Conservation (phyloP, 768 basidiomycete species). For the Kwoniella sp. region DNA sequence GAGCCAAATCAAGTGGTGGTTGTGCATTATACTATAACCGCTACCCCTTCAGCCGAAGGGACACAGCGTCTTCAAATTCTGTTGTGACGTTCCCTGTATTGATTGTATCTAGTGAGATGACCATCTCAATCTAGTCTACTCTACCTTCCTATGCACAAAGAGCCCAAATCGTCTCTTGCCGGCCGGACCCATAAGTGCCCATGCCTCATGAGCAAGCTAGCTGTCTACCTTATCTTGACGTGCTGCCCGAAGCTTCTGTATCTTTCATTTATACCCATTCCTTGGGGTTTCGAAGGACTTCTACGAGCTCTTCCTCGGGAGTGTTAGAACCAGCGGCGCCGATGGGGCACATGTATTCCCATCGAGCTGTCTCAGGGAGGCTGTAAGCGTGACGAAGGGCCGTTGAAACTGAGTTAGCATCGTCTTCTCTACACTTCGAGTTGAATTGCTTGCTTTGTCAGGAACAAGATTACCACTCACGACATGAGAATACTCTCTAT, state of each 20-base stretch:
- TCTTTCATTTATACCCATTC: constrained; percentile 62
- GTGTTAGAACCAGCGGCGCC: constrained; percentile 64
- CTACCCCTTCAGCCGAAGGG: no score
- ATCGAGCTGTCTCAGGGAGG: constrained; percentile 79
- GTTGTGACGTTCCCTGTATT: no score
- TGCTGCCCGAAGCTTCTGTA: no score
- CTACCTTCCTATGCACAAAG: constrained; percentile 2
- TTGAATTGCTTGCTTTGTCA: neutral
- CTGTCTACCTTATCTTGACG: no score
- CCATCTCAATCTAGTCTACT: neutral
- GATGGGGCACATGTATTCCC: constrained; percentile 84
- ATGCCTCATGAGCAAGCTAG: no score
- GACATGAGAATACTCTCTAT: constrained; percentile 91
- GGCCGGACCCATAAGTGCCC: no score
- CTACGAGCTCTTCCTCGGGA: constrained; percentile 68
- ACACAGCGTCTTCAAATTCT: no score
- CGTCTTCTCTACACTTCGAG: neutral
- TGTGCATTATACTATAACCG: no score
- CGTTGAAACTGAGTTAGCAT: neutral
- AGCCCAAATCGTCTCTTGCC: no score
- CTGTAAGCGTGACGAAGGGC: constrained; percentile 20
- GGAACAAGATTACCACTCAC: constrained; percentile 28
- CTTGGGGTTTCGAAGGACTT: constrained; percentile 66
- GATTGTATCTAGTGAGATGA: no score
- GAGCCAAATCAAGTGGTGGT: no score